These are phyloP conservation scores for Pythium pyrilobum DNA, from an alignment of 352 stramenopile species.

Conservation along the genomic window DNA sequence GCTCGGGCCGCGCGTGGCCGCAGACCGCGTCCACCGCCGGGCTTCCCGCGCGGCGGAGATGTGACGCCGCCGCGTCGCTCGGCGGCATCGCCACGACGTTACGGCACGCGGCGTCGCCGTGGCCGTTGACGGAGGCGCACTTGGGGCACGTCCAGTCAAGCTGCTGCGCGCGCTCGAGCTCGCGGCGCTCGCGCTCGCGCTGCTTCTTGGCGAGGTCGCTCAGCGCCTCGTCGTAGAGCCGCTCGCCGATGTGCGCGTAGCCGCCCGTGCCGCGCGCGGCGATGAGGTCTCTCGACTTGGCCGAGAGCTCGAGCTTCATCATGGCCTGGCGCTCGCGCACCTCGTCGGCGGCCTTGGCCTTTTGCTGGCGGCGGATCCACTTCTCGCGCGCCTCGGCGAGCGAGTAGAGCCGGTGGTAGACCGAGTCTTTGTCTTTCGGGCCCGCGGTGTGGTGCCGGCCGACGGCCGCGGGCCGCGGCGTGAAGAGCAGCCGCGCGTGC, in stretches of 20 bases:
- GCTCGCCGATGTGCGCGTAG: constrained; percentile 63
- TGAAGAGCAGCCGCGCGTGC: constrained; percentile 19
- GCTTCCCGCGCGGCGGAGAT: too few relatives aligned
- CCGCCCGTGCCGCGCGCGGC: constrained; percentile 42
- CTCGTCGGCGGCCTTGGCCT: constrained; percentile 55
- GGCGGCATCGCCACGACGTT: constrained; percentile 32
- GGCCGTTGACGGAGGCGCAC: constrained; percentile 60
- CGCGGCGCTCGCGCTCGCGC: constrained; percentile 35
- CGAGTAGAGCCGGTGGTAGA: constrained; percentile 63
- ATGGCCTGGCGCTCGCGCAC: constrained; percentile 33
- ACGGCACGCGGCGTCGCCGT: constrained; percentile 50
- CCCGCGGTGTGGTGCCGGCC: constrained; percentile 1
- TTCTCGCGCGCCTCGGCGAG: constrained; percentile 67
- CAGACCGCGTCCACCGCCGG: constrained; percentile 27
- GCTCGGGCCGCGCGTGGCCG: constrained; percentile 45
- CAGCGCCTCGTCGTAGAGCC: constrained; percentile 67
- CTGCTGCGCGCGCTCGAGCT: constrained; percentile 36
- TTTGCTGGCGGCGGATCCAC: constrained; percentile 67
- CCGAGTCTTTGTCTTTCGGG: constrained; percentile 31
- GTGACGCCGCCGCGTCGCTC: too few relatives aligned
- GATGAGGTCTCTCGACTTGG: constrained; percentile 57
- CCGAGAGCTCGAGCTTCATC: constrained; percentile 44
- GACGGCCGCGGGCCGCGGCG: constrained; percentile 10
- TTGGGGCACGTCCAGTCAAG: constrained; percentile 80
- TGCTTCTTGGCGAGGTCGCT: constrained; percentile 62